phyloP scores from a whole-genome alignment of 176 grass and related monocot species.

The Triticum turgidum region DNA sequence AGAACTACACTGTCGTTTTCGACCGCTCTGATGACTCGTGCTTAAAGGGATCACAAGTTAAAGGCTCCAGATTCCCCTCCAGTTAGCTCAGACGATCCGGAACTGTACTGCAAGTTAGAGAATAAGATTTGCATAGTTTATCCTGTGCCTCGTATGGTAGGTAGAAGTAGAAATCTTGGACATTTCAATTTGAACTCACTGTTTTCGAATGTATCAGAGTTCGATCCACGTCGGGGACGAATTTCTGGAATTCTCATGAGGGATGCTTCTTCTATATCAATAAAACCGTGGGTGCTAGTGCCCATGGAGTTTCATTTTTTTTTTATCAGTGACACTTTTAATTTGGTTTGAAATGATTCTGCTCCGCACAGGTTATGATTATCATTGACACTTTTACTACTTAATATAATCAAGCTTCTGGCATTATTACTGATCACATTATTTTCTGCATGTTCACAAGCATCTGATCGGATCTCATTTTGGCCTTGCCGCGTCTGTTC shows the following conservation, averaged over 20 bases:
- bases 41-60: constrained; percentile 26
- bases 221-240: too few relatives aligned
- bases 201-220: neutral
- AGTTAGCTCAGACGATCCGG: neutral
- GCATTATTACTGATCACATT: neutral
- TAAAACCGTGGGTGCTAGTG: too few relatives aligned
- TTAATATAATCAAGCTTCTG: neutral
- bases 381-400: neutral
- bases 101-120: neutral
- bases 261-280: too few relatives aligned
- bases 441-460: neutral
- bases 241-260: too few relatives aligned
- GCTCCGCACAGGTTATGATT: neutral
- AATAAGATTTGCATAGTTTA: constrained; percentile 20
- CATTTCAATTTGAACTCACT: constrained; percentile 7
- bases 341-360: neutral
- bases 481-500: neutral
- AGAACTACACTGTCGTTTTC: constrained; percentile 52
- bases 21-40: constrained; percentile 49
- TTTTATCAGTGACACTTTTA: neutral
- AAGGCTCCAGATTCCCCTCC: neutral
- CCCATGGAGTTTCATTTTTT: too few relatives aligned
- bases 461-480: neutral
- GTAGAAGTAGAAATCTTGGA: constrained; percentile 14
- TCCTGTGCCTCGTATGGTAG: constrained; percentile 19